A percentile compares a stretch with the other conserved stretches of the same genome.
phyloP scores from a whole-genome alignment of 2,329 filamentous ascomycete species.

The Dactylellina parvicollis region DNA sequence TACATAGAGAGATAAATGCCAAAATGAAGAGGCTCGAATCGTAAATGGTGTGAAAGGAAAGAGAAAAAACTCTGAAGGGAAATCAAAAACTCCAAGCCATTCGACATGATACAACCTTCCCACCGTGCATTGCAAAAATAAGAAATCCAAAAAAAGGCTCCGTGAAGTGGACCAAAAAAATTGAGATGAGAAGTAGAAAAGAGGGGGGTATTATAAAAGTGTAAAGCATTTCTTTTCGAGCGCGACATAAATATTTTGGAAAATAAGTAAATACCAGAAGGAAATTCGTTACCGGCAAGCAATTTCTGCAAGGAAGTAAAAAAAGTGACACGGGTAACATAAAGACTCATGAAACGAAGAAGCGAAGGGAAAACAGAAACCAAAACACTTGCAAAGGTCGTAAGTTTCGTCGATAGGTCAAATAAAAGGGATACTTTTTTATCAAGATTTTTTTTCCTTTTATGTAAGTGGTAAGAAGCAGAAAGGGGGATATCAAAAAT shows the following conservation, averaged over 20 bases:
- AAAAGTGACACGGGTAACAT: slow-evolving; percentile 46
- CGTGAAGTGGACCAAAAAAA: background rate
- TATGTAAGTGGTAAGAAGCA: slow-evolving; percentile 22
- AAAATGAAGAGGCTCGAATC: too few species aligned
- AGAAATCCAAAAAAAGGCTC: background rate
- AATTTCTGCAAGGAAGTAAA: background rate
- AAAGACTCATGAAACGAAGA: slow-evolving; percentile 39
- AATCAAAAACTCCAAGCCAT: slow-evolving; percentile 41
- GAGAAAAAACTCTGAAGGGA: slow-evolving; percentile 49
- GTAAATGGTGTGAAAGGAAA: slow-evolving; percentile 24
- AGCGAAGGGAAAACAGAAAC: slow-evolving; percentile 54
- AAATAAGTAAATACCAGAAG: slow-evolving; percentile 5
- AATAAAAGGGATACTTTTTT: slow-evolving; percentile 22
- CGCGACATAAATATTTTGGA: slow-evolving; percentile 9
- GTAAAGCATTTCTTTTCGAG: slow-evolving; percentile 20
- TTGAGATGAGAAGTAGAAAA: slow-evolving; percentile 10
- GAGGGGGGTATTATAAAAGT: slow-evolving; percentile 26
- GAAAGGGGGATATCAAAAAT: slow-evolving; percentile 36
- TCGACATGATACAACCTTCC: slow-evolving; percentile 32
- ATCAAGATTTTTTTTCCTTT: slow-evolving; percentile 22
- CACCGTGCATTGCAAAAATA: slow-evolving; percentile 34
- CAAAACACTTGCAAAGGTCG: slow-evolving; percentile 46
- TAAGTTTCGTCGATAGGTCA: slow-evolving; percentile 29
- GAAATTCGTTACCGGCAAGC: slow-evolving; percentile 50
- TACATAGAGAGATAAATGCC: too few species aligned